Percentiles rank a stretch among this genome's conserved stretches.
Conservation (phyloP, 2,329 filamentous ascomycete genomes). For the Aspergillus floridensis region DNA sequence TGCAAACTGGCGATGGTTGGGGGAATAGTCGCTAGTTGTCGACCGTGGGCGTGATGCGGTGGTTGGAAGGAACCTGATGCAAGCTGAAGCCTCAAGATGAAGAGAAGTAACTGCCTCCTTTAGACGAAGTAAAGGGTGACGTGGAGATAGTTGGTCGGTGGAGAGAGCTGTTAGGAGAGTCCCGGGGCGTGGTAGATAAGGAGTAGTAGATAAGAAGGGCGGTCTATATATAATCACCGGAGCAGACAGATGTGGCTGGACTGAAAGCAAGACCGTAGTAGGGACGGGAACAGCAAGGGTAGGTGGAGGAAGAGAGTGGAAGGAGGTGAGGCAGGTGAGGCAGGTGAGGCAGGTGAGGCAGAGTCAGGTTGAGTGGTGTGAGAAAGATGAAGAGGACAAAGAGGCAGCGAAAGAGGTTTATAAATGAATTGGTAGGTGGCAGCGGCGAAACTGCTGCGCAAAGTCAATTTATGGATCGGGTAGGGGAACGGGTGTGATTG, state of each 20-base stretch:
- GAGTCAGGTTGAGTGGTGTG: neutral
- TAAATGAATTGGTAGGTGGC: slow-evolving; percentile 9
- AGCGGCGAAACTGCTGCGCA: slow-evolving; percentile 19
- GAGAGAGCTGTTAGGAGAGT: neutral
- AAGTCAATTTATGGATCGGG: slow-evolving; percentile 25
- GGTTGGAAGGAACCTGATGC: neutral
- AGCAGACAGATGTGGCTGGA: neutral
- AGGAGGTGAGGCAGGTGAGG: no score
- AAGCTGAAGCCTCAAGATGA: neutral
- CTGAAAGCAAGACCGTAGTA: neutral
- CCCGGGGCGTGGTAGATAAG: slow-evolving; percentile 1
- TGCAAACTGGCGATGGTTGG: neutral
- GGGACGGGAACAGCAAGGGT: neutral
- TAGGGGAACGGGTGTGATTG: neutral
- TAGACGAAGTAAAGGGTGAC: neutral
- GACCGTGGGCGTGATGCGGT: slow-evolving; percentile 2
- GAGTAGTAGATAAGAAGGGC: slow-evolving; percentile 6
- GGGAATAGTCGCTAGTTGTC: neutral
- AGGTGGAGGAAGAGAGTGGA: neutral
- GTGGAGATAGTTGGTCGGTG: slow-evolving; percentile 2
- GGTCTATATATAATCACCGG: slow-evolving; percentile 2
- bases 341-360: neutral
- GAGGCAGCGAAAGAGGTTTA: slow-evolving; percentile 6
- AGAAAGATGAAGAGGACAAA: slow-evolving; percentile 6
- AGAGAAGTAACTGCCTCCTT: neutral